Base-by-base conservation (phyloP, 108 stramenopile species). In the Nitzschia inconspicua region DNA sequence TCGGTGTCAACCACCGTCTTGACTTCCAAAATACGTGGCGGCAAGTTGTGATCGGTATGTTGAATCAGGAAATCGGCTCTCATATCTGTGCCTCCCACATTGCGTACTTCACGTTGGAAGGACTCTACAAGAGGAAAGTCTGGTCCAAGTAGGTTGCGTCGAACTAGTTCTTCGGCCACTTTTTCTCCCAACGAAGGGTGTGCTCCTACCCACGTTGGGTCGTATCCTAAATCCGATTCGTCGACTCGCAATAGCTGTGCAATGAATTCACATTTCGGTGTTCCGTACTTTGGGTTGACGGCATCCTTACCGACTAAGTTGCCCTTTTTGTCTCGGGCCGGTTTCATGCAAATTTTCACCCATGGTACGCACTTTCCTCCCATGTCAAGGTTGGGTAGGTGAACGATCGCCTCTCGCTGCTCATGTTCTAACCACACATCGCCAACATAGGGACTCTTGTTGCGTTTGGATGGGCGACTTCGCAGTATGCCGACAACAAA, bases 1-100 rank as follows among this genome's bases (percentile, higher is more conserved):
- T 84, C 83, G 14, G 78, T 79, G 48, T 79, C 78, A 14, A 84
- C 83, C 23, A 84, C 78, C 16, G 74, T 77, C 48, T 84, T 84
- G 13, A 80, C 79, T 66, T 84, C 83, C 11, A 84, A 27, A 19
- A 84, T 57, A 24, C 68, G 57, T 2, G 64, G 69, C 5, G 35
- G 55, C 4, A 63, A 56, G 6, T 30, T 64, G 6, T 37, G 27
- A 47, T 72, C 75, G 35, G 57, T 52, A 50, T 76, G 70, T 11
- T 47, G 42, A 29, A 72, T 61, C 9, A 72, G 34, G 55, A 82
- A 75, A 59, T 82, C 80, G 10, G 64, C 65, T 49, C 75, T 63
- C 66, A 75, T 72, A 29, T 70, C 69, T 11, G 63, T 63, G 1
- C 63, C 74, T 20, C 54, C 59, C n/a, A 72, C 64, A 48, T 66